Evolutionary conservation across 2,329 filamentous ascomycete genomes (phyloP).

Genomic region (Botryotinia globosa): DNA sequence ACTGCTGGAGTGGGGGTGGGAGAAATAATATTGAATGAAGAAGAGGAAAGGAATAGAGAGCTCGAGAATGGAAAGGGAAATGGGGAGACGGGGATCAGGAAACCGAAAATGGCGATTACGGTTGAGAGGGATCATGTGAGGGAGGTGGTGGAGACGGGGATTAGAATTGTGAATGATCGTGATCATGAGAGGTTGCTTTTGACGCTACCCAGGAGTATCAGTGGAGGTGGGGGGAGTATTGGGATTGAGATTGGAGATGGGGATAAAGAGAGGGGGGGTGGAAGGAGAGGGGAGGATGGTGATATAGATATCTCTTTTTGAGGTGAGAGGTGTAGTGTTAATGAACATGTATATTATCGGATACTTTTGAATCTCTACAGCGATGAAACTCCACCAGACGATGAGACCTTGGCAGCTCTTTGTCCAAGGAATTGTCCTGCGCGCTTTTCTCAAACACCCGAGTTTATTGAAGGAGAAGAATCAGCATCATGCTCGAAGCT

Average conservation of each 20-base stretch:
- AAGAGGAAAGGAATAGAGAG: background rate
- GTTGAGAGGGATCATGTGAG: conserved; percentile 10
- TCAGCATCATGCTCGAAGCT: too few relatives aligned
- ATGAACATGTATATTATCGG: background rate
- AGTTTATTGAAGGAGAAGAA: background rate
- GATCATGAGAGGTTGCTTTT: background rate
- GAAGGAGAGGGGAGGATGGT: background rate
- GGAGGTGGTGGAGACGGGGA: background rate
- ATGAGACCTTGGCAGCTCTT: rapidly evolving
- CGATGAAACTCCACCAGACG: background rate
- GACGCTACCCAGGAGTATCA: background rate
- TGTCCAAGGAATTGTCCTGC: background rate
- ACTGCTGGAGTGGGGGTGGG: background rate
- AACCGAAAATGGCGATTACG: conserved; percentile 6
- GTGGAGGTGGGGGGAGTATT: background rate
- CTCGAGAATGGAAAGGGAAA: background rate
- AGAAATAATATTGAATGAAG: background rate
- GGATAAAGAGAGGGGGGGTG: background rate
- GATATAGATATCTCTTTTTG: background rate
- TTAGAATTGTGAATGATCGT: background rate
- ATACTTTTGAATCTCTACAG: rapidly evolving
- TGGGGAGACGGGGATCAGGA: background rate
- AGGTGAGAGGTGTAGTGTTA: background rate
- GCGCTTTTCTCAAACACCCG: background rate
- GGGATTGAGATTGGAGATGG: background rate